Percentiles rank a stretch among this genome's conserved stretches.
Conservation (phyloP, 179 eudicot genomes). For the Silene coronaria region DNA sequence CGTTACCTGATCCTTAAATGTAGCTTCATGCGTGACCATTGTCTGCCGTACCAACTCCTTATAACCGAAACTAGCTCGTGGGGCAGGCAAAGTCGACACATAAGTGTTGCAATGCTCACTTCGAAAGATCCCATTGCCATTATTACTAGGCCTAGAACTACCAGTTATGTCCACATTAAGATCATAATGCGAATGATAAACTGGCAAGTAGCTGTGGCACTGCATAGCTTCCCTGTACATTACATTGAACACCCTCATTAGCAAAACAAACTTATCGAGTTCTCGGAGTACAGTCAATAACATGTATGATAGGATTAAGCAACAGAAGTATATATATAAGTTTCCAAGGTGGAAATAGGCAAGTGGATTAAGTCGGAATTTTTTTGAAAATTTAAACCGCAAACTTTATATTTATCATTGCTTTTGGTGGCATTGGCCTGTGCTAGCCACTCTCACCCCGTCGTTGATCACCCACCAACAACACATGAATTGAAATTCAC, state of each 20-base stretch:
- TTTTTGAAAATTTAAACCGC: too few relatives aligned
- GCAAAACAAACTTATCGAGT: background rate
- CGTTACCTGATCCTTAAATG: slow-evolving; percentile 43
- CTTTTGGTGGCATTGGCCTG: too few relatives aligned
- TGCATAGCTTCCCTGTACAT: slow-evolving; percentile 32
- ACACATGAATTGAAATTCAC: too few relatives aligned
- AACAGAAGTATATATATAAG: background rate
- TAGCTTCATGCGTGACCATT: slow-evolving; percentile 35
- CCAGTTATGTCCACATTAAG: slow-evolving; percentile 29
- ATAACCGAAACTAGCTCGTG: slow-evolving; percentile 14
- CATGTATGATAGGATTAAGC: background rate
- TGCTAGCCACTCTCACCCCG: too few relatives aligned
- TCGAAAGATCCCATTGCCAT: slow-evolving; percentile 17
- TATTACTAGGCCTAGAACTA: slow-evolving; percentile 14
- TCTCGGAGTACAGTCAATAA: background rate
- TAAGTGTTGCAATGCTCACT: slow-evolving; percentile 20
- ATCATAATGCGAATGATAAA: slow-evolving; percentile 31
- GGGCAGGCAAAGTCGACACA: slow-evolving; percentile 11
- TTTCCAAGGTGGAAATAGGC: too few relatives aligned
- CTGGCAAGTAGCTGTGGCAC: slow-evolving; percentile 36
- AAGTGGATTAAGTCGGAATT: too few relatives aligned
- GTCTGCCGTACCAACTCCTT: slow-evolving; percentile 33
- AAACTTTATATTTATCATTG: too few relatives aligned
- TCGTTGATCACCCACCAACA: too few relatives aligned
- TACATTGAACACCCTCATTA: slow-evolving; percentile 16